Evolutionary conservation across 768 basidiomycete species (phyloP), one percentile per base, ranked within the genome.

Genomic region (Mycena capillaripes): DNA sequence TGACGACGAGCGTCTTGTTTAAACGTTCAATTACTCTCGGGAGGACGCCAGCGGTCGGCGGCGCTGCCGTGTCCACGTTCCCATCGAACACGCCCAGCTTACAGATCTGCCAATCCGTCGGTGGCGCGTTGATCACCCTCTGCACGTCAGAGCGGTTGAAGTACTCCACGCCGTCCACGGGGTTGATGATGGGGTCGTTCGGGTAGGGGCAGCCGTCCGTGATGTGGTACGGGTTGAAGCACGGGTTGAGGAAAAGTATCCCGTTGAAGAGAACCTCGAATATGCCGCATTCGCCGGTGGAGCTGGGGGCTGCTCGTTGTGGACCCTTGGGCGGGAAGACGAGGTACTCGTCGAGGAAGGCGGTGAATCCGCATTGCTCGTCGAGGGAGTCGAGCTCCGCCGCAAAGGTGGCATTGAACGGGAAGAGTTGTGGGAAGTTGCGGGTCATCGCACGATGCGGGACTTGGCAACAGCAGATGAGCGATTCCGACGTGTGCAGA

Each of bases 1-100:
- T 65, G 4, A 65, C 63, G 32, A 65, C 55, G 9, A 65, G 50
- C 16, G 52, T 55, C 27, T 65, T 65, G 27, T 65, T 65, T 25
- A 65, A 11, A 4, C 63, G 50, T 23, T 55, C 63, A 34, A 65
- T 65, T 11, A 65, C 52, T 6, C 52, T 34, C 8, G 53, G 53
- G 29, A 65, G 63, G 23, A 55, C 36, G 14, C n/a, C 62, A n/a
- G 29, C 16, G 11, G 4, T 34, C 6, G 50, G 34, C 46, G 63
- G 63, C 34, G n/a, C 1, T 12, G 50, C 8, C 9, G 14, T 21
- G 30, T 64, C 48, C 3, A 25, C 48, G 19, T 32, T 38, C 3
- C 12, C 50, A 1, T 12, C 48, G 9, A 38, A 52, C 0, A 29
- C 52, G 8, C 52, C 63, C 2, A 55, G 27, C 16, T 16, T 2